phyloP scores from a whole-genome alignment of 805 yeast genomes.

The Pichia thaimueangensis region DNA sequence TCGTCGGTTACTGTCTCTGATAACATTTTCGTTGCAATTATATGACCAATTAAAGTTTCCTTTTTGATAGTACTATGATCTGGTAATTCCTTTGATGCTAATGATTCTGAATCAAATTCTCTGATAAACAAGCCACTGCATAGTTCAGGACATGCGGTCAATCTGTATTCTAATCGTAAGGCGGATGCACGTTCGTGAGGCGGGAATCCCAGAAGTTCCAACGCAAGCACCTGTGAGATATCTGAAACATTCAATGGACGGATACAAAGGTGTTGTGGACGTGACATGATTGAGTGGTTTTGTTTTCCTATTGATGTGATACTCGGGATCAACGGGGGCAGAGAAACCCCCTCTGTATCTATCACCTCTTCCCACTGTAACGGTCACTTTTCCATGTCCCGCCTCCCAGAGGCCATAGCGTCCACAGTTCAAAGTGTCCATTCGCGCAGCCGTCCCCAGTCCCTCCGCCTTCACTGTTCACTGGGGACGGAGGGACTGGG shows the following conservation, averaged over 20 bases:
- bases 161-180: conserved; percentile 63
- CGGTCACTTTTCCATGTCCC: too few relatives aligned
- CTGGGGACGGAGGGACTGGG: too few relatives aligned
- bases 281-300: conserved; percentile 9
- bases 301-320: too few relatives aligned
- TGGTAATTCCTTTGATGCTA: conserved; percentile 30
- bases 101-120: conserved; percentile 36
- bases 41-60: conserved; percentile 72
- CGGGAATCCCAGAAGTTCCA: conserved; percentile 69
- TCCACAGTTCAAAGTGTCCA: too few relatives aligned
- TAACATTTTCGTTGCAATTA: conserved; percentile 67
- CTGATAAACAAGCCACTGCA: conserved; percentile 83
- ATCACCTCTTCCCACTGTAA: too few relatives aligned
- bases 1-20: conserved; percentile 43
- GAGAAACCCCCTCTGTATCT: too few relatives aligned
- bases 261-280: conserved; percentile 57
- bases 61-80: conserved; percentile 42
- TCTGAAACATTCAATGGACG: conserved; percentile 81
- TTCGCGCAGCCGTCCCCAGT: too few relatives aligned
- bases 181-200: conserved; percentile 59
- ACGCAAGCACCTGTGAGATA: conserved; percentile 47
- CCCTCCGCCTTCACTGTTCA: too few relatives aligned
- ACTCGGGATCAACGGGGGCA: too few relatives aligned
- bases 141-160: conserved; percentile 81
- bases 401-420: too few relatives aligned